Percentiles rank a stretch among this genome's conserved stretches.
phyloP scores from a whole-genome alignment of 2,329 filamentous ascomycete genomes.

The Samsoniella hepiali region DNA sequence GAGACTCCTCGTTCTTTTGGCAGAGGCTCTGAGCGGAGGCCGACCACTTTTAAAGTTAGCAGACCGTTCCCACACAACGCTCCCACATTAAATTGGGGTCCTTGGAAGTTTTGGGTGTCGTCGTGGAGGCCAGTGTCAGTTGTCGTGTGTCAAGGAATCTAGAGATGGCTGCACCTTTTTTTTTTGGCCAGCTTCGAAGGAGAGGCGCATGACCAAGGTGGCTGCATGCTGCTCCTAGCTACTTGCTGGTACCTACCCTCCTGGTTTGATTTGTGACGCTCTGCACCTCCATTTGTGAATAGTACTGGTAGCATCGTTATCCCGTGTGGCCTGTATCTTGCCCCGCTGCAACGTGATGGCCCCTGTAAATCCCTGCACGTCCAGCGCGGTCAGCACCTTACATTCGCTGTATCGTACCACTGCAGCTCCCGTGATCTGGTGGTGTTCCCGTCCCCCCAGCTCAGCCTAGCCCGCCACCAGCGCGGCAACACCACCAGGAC shows the following conservation, averaged over 20 bases:
- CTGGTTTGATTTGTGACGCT: too few relatives aligned
- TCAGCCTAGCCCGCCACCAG: not conserved
- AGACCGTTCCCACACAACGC: not conserved
- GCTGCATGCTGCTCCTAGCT: not conserved
- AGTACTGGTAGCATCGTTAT: too few relatives aligned
- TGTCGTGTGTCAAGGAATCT: conserved; percentile 12
- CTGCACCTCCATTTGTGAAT: too few relatives aligned
- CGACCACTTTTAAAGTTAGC: conserved; percentile 8
- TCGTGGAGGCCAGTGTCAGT: conserved; percentile 1
- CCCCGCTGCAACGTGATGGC: not conserved
- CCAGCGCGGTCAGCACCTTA: conserved; percentile 2
- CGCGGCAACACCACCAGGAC: not conserved
- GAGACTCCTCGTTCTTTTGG: not conserved
- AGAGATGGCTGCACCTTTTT: not conserved
- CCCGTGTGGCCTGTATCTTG: too few relatives aligned
- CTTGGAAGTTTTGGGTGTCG: not conserved
- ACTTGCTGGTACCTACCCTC: not conserved
- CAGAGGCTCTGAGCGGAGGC: conserved; percentile 2
- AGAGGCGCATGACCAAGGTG: not conserved
- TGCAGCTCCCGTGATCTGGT: not conserved
- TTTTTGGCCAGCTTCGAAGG: too few relatives aligned
- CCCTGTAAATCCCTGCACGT: not conserved
- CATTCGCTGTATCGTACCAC: not conserved
- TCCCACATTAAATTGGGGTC: conserved; percentile 13
- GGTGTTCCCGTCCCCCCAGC: not conserved